Evolutionary conservation across 257 asterid genomes (phyloP).

Genomic region (Nicotiana obtusifolia): DNA sequence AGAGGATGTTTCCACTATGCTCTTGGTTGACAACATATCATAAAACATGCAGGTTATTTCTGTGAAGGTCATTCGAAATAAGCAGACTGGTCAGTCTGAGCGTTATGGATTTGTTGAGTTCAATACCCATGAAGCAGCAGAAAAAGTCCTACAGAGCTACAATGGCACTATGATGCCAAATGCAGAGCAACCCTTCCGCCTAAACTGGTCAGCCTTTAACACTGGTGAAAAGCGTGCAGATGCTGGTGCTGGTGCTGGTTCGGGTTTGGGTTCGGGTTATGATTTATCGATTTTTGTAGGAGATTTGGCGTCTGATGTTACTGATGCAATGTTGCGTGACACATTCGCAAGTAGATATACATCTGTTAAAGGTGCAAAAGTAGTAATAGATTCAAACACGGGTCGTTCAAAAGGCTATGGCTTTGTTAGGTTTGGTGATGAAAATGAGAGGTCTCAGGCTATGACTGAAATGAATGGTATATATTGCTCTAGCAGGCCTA

Average conservation of each 20-base stretch:
- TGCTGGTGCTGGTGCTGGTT: slow-evolving; percentile 21
- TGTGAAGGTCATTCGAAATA: slow-evolving; percentile 91
- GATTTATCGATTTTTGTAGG: slow-evolving; percentile 96
- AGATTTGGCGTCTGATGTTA: slow-evolving; percentile 83
- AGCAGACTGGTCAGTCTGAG: slow-evolving; percentile 96
- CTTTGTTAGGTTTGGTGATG: slow-evolving; percentile 94
- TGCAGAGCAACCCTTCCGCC: slow-evolving; percentile 77
- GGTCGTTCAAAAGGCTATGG: slow-evolving; percentile 97
- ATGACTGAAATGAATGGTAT: slow-evolving; percentile 95
- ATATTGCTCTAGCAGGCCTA: slow-evolving; percentile 84
- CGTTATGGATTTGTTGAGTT: slow-evolving; percentile 92
- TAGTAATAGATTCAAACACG: slow-evolving; percentile 79
- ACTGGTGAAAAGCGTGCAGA: slow-evolving; percentile 78
- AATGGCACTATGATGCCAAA: slow-evolving; percentile 71
- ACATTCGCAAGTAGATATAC: slow-evolving; percentile 78
- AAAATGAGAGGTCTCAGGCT: slow-evolving; percentile 74
- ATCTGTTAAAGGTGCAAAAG: slow-evolving; percentile 88
- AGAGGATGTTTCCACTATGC: neutral
- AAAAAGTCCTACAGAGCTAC: slow-evolving; percentile 71
- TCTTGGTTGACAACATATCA: neutral
- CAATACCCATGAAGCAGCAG: slow-evolving; percentile 72
- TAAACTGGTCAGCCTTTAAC: slow-evolving; percentile 95
- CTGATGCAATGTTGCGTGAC: slow-evolving; percentile 72
- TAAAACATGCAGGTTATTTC: slow-evolving; percentile 53
- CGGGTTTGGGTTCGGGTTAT: slow-evolving; percentile 41